Evolutionary conservation across 1,284 basidiomycete genomes (phyloP).

Genomic region (Bondarzewia mesenterica): DNA sequence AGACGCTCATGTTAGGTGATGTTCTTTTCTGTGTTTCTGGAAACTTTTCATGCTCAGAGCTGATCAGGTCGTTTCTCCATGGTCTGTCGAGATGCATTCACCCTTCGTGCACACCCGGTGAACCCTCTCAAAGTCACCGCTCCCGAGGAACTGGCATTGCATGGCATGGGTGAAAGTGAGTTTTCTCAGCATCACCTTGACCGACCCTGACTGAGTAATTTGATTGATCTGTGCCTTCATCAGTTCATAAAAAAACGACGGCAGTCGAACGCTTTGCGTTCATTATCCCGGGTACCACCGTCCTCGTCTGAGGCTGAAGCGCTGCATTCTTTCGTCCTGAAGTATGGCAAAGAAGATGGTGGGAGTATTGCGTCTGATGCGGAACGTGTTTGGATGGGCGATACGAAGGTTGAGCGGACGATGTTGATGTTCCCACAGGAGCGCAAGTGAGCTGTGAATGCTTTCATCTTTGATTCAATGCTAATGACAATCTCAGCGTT

Average conservation of each 20-base stretch:
- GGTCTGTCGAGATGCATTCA: constrained; percentile 71
- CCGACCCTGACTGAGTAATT: not conserved
- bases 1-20: constrained; percentile 63
- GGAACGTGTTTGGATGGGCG: constrained; percentile 59
- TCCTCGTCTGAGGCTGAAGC: constrained; percentile 57
- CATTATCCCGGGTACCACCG: constrained; percentile 66
- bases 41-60: not conserved
- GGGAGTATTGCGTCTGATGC: too few relatives aligned
- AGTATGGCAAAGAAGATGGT: constrained; percentile 32
- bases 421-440: constrained; percentile 84
- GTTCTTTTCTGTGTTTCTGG: constrained; percentile 13
- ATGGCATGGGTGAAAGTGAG: constrained; percentile 62
- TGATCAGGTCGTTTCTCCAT: constrained; percentile 63
- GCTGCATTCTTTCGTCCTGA: constrained; percentile 63
- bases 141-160: constrained; percentile 55
- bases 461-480: constrained; percentile 23
- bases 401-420: constrained; percentile 58
- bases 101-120: constrained; percentile 58
- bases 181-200: not conserved
- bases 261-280: constrained; percentile 40
- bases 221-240: not conserved
- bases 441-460: too few relatives aligned
- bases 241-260: constrained; percentile 27
- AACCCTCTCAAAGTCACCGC: constrained; percentile 56
- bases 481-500: constrained; percentile 26